A percentile compares a stretch with the other conserved stretches of the same genome.
These are phyloP conservation scores for Chaetomium fimeti DNA, from an alignment of 495 filamentous ascomycete species.

Conservation along the genomic window DNA sequence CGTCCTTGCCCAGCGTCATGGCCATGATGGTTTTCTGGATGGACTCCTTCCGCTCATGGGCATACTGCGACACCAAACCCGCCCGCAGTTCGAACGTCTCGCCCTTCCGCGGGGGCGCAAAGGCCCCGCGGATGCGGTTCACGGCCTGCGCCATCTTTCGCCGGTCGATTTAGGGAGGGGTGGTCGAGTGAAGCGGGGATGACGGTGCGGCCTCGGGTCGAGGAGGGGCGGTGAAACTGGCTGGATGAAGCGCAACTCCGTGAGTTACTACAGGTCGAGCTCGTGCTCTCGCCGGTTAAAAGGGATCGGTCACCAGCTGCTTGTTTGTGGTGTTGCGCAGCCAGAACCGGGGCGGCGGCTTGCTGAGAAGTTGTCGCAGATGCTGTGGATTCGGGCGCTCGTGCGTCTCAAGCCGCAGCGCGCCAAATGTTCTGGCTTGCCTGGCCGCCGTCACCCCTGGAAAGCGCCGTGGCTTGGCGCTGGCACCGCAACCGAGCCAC, in stretches of 20 bases:
- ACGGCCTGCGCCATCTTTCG: constrained; percentile 70
- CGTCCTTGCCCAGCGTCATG: constrained; percentile 98
- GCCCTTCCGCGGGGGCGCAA: constrained; percentile 87
- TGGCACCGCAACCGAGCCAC: constrained; percentile 27
- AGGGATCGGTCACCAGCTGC: neutral
- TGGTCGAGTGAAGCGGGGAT: constrained; percentile 11
- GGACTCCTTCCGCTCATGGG: constrained; percentile 96
- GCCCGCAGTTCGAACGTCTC: constrained; percentile 98
- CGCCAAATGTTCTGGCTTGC: constrained; percentile 16
- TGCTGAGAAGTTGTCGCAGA: constrained; percentile 20
- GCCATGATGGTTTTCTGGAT: constrained; percentile 99
- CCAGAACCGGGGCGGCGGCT: neutral
- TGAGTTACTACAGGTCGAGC: neutral
- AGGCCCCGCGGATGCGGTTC: constrained; percentile 92
- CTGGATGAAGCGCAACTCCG: constrained; percentile 7
- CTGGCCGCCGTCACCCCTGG: constrained; percentile 8
- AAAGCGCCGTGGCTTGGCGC: constrained; percentile 24
- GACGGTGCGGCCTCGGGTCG: constrained; percentile 6
- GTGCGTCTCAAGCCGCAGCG: neutral
- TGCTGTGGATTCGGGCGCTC: constrained; percentile 3
- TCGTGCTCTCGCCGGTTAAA: constrained; percentile 3
- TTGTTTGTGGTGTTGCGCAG: neutral
- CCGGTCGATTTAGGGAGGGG: constrained; percentile 8
- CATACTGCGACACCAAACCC: constrained; percentile 98
- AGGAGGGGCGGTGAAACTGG: constrained; percentile 23